Evolutionary conservation across 2,329 filamentous ascomycete genomes (phyloP).

Genomic region (Trichoderma sp.): DNA sequence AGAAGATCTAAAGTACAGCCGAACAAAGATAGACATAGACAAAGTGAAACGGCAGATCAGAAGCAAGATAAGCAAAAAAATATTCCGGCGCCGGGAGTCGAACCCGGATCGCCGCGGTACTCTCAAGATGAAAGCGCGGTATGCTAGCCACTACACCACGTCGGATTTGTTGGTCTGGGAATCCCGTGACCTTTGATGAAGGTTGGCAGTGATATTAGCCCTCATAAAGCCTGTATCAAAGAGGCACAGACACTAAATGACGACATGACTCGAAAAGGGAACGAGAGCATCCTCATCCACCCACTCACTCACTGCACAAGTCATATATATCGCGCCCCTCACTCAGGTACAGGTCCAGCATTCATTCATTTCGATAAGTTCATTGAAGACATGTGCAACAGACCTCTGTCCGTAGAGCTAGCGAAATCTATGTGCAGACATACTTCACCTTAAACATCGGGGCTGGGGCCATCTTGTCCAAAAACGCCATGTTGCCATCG

Average conservation of each 20-base stretch:
- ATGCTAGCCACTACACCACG: constrained; percentile 25
- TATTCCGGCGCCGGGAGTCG: constrained; percentile 24
- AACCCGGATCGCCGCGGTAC: constrained; percentile 24
- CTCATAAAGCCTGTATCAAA: neutral
- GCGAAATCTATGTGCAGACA: constrained; percentile 17
- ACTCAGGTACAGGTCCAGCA: neutral
- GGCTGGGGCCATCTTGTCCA: neutral
- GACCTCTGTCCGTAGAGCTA: constrained; percentile 1
- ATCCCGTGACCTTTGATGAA: constrained; percentile 20
- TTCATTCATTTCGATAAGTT: neutral
- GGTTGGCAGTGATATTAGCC: neutral
- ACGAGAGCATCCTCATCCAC: neutral
- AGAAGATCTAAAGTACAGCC: neutral
- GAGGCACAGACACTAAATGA: neutral
- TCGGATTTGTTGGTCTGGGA: constrained; percentile 13
- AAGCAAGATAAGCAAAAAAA: neutral
- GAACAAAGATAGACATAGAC: neutral
- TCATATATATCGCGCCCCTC: neutral
- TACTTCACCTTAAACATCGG: constrained; percentile 21
- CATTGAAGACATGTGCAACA: neutral
- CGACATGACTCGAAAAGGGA: neutral
- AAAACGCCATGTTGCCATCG: neutral
- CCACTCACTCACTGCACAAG: neutral
- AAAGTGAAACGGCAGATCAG: neutral
- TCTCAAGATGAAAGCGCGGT: constrained; percentile 21